phyloP scores from a whole-genome alignment of 306 rosid genomes.

The Spatholobus suberectus region DNA sequence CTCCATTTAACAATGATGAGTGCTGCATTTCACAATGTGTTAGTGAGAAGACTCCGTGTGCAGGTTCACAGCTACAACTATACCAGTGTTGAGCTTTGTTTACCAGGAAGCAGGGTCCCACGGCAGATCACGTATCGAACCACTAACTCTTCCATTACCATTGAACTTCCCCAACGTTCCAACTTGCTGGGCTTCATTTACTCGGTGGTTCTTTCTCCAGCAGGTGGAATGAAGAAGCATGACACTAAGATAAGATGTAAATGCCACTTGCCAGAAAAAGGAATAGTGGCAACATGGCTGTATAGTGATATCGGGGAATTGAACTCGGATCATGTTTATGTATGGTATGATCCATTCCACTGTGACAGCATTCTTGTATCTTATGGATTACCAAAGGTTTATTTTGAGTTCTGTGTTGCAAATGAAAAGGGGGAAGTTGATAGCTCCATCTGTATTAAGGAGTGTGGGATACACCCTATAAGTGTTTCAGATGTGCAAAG shows the following conservation, averaged over 20 bases:
- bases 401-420: conserved; percentile 28
- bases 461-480: conserved; percentile 12
- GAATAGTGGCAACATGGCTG: too few species aligned
- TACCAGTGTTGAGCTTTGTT: conserved; percentile 13
- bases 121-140: not conserved
- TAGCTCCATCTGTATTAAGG: not conserved
- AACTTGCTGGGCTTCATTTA: conserved; percentile 33
- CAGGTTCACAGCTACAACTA: conserved; percentile 24
- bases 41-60: too few species aligned
- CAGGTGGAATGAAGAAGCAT: not conserved
- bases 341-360: conserved; percentile 50
- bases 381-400: not conserved
- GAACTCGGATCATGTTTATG: conserved; percentile 37
- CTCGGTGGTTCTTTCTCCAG: conserved; percentile 37
- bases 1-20: conserved; percentile 3
- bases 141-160: not conserved
- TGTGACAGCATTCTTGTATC: conserved; percentile 22
- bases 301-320: not conserved
- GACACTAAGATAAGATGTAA: not conserved
- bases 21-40: conserved; percentile 23
- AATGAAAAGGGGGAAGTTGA: conserved; percentile 1
- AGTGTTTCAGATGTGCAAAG: not conserved
- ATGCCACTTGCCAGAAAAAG: conserved; percentile 8
- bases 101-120: conserved; percentile 12
- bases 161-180: not conserved